Percentiles rank a stretch among this genome's conserved stretches.
Evolutionary conservation across 306 rosid genomes (phyloP).

Genomic region (Bauhinia variegata): DNA sequence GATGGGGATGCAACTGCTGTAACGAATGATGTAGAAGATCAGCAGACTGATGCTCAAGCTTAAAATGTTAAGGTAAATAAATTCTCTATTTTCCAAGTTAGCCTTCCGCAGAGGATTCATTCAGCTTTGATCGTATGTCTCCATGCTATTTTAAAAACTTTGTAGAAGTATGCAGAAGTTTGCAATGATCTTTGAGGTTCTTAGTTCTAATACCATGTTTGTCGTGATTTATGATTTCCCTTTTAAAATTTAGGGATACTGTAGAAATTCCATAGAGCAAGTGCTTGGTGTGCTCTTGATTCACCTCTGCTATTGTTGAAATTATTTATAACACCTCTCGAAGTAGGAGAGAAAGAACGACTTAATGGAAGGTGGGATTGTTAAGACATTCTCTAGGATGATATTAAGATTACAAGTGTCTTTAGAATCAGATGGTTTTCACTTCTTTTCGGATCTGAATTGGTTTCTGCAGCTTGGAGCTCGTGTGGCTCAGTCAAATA

Average conservation of each 20-base stretch:
- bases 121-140: background rate
- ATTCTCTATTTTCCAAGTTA: background rate
- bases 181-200: background rate
- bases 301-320: background rate
- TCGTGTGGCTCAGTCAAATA: background rate
- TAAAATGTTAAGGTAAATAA: constrained; percentile 37
- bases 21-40: constrained; percentile 59
- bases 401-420: background rate
- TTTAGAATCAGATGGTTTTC: background rate
- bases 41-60: constrained; percentile 51
- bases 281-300: background rate
- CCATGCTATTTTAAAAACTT: background rate
- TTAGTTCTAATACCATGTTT: background rate
- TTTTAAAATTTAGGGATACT: too few species aligned
- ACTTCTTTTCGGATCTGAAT: background rate
- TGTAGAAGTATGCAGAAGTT: background rate
- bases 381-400: background rate
- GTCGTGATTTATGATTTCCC: background rate
- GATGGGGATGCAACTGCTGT: constrained; percentile 54
- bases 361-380: background rate
- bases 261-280: background rate
- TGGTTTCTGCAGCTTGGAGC: background rate
- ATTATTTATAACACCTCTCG: background rate
- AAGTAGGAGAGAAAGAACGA: background rate
- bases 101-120: background rate